These are phyloP conservation scores for Poa annua DNA, from an alignment of 176 grass and related monocot genomes.

Conservation along the genomic window DNA sequence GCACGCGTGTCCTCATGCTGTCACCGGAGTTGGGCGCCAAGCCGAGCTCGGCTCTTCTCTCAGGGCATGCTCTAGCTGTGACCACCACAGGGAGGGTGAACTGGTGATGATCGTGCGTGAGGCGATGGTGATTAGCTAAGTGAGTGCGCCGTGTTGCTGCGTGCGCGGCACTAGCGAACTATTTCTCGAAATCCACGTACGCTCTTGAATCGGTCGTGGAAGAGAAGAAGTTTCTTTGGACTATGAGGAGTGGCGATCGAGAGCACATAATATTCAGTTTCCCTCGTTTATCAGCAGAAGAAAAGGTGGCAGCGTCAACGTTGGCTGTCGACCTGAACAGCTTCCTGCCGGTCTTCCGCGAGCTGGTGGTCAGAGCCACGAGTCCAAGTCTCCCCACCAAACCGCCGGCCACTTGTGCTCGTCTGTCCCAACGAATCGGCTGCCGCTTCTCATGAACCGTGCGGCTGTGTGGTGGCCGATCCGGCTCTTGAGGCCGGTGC, in stretches of 20 bases:
- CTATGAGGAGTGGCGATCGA: background rate
- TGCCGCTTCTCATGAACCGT: background rate
- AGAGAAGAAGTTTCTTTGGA: background rate
- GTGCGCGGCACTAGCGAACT: background rate
- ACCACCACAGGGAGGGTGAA: too few relatives aligned
- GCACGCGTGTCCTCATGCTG: background rate
- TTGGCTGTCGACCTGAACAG: background rate
- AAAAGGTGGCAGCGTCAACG: background rate
- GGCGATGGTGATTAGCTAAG: background rate
- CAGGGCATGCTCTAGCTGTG: constrained; percentile 18
- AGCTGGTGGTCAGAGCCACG: background rate
- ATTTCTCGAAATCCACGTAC: background rate
- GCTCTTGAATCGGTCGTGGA: background rate
- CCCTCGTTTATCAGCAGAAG: background rate
- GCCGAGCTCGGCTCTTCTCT: background rate
- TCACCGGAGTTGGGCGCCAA: background rate
- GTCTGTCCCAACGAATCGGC: background rate
- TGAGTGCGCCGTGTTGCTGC: too few relatives aligned
- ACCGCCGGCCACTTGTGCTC: background rate
- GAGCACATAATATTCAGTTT: background rate
- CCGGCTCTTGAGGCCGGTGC: background rate
- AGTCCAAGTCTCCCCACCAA: constrained; percentile 10
- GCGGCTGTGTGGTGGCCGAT: background rate
- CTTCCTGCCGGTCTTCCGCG: background rate
- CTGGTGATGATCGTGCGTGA: background rate